Conservation (phyloP, 768 basidiomycete species). For the Boletellus ananiceps region DNA sequence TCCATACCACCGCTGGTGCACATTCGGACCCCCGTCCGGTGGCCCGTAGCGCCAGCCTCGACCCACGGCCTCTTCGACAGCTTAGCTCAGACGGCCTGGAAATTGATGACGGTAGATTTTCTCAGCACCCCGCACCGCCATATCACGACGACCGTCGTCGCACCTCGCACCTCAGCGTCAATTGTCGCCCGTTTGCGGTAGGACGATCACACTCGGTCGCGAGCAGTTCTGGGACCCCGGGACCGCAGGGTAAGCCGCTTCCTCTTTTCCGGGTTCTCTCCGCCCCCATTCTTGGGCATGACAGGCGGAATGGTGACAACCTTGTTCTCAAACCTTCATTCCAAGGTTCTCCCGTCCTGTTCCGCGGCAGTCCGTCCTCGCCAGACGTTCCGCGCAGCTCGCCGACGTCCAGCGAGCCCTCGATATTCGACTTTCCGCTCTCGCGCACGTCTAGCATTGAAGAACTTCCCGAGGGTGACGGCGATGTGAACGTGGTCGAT, state of each 20-base stretch:
- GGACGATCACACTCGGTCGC: slow-evolving; percentile 8
- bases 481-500: neutral
- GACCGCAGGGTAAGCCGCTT: slow-evolving; percentile 7
- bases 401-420: slow-evolving; percentile 8
- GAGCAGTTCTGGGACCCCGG: slow-evolving; percentile 8
- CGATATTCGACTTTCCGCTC: slow-evolving; percentile 3
- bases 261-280: neutral
- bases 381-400: slow-evolving; percentile 6
- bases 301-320: too few species aligned
- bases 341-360: slow-evolving; percentile 10
- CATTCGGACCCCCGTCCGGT: neutral
- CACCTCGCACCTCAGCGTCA: neutral
- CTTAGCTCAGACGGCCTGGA: neutral
- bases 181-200: neutral
- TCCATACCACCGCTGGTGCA: neutral
- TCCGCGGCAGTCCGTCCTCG: neutral
- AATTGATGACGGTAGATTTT: neutral
- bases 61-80: slow-evolving; percentile 7
- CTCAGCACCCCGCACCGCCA: slow-evolving; percentile 30
- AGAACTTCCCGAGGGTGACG: slow-evolving; percentile 36
- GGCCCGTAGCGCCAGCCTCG: slow-evolving; percentile 9
- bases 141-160: slow-evolving; percentile 17
- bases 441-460: slow-evolving; percentile 43
- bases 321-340: too few species aligned
- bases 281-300: too few species aligned